Conservation (phyloP, 768 basidiomycete genomes). For the Leccinum subtestaceum region DNA sequence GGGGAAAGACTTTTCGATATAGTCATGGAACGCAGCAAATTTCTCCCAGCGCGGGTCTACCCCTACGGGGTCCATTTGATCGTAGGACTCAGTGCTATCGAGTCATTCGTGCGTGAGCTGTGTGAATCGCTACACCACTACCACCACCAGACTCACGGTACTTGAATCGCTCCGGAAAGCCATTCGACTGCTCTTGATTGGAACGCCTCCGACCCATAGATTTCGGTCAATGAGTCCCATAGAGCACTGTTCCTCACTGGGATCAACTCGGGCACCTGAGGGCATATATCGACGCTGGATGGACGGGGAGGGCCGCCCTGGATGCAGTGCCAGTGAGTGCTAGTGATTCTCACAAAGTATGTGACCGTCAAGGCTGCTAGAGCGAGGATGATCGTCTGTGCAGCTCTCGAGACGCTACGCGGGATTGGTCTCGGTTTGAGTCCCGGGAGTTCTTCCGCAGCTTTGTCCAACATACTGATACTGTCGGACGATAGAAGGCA, state of each 20-base stretch:
- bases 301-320: background rate
- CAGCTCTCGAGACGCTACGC: conserved; percentile 2
- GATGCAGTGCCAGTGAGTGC: conserved; percentile 6
- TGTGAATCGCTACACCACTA: background rate
- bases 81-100: conserved; percentile 50
- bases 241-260: conserved; percentile 35
- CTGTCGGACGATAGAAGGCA: background rate
- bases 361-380: conserved; percentile 19
- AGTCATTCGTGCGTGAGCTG: conserved; percentile 5
- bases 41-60: conserved; percentile 53
- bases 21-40: conserved; percentile 53
- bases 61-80: conserved; percentile 46
- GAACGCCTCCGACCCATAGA: conserved; percentile 36
- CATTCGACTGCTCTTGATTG: conserved; percentile 33
- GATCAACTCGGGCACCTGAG: conserved; percentile 33
- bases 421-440: background rate
- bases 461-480: conserved; percentile 17
- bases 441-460: conserved; percentile 12
- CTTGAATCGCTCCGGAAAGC: conserved; percentile 39
- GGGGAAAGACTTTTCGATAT: conserved; percentile 57
- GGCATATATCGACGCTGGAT: conserved; percentile 26
- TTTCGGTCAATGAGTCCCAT: conserved; percentile 32
- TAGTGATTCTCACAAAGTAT: conserved; percentile 5
- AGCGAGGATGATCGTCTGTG: conserved; percentile 13
- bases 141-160: conserved; percentile 37